Base-by-base conservation (phyloP, 345 rosid species). In the Odontarrhena argentea region DNA sequence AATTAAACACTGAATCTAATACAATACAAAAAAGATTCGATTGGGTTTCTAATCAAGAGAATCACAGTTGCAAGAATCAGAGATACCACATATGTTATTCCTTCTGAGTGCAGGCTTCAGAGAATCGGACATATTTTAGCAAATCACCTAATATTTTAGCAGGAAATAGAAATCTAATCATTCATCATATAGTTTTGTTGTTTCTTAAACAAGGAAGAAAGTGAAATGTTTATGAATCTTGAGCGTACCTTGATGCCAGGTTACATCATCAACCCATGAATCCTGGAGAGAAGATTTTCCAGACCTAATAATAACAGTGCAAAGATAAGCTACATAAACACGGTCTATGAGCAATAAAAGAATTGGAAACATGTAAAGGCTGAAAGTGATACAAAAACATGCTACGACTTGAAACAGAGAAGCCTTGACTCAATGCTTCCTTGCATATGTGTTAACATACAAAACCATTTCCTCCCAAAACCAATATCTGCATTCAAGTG, bases 1-100 rank as follows among this genome's bases (percentile, higher is more conserved):
- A n/a, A n/a, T n/a, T n/a, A n/a, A n/a, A n/a, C n/a, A n/a, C n/a
- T n/a, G n/a, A n/a, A n/a, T n/a, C n/a, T n/a, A n/a, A n/a, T n/a
- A n/a, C n/a, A n/a, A n/a, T n/a, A n/a, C n/a, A n/a, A n/a, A n/a
- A n/a, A n/a, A n/a, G n/a, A n/a, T n/a, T n/a, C n/a, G n/a, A n/a
- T n/a, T n/a, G n/a, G n/a, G n/a, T n/a, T n/a, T n/a, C n/a, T n/a
- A n/a, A n/a, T n/a, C n/a, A n/a, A n/a, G n/a, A n/a, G n/a, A n/a
- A n/a, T n/a, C n/a, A n/a, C n/a, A n/a, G n/a, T n/a, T n/a, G n/a
- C n/a, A n/a, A n/a, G n/a, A n/a, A n/a, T n/a, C n/a, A n/a, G n/a
- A n/a, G n/a, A n/a, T 83, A 85, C 91, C 85, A 85, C 86, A 69
- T 83, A 79, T 53, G 83, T 75, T 7, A 75, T 73, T 71, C 87